phyloP scores from a whole-genome alignment of 106 monocot genomes.

The Apostasia shenzhenica region DNA sequence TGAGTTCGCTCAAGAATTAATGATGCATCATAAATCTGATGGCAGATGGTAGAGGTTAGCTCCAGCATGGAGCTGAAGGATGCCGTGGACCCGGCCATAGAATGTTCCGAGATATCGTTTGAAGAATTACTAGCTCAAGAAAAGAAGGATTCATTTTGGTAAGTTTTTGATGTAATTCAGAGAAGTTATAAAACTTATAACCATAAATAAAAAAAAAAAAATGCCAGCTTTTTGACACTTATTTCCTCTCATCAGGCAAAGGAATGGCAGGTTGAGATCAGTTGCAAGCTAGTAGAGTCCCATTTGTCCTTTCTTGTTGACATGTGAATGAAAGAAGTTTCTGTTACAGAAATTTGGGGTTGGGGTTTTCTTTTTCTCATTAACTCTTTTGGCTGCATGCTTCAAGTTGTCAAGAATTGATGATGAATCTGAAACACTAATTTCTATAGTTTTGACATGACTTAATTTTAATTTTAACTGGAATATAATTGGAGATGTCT shows the following conservation, averaged over 20 bases:
- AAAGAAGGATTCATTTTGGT: constrained; percentile 80
- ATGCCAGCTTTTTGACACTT: neutral
- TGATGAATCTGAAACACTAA: neutral
- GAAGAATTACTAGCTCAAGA: constrained; percentile 82
- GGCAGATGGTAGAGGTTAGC: constrained; percentile 8
- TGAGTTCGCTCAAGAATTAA: neutral
- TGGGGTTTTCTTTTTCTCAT: neutral
- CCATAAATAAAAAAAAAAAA: too few relatives aligned
- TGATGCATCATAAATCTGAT: neutral
- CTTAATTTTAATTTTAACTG: neutral
- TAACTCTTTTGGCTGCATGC: neutral
- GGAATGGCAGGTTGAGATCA: constrained; percentile 43
- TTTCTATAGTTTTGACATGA: neutral
- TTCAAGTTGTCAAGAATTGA: neutral
- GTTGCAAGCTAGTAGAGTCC: constrained; percentile 12
- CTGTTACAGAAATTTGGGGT: neutral
- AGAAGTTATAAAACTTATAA: too few relatives aligned
- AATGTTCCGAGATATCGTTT: constrained; percentile 56
- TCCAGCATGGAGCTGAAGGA: constrained; percentile 23
- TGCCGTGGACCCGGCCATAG: constrained; percentile 2
- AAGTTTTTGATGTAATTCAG: neutral
- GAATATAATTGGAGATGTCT: neutral
- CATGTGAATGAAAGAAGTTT: too few relatives aligned
- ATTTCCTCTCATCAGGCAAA: constrained; percentile 30
- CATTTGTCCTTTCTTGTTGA: too few relatives aligned